Evolutionary conservation across 2,329 filamentous ascomycete genomes (phyloP).

Genomic region (Ceratocystis lukuohia): DNA sequence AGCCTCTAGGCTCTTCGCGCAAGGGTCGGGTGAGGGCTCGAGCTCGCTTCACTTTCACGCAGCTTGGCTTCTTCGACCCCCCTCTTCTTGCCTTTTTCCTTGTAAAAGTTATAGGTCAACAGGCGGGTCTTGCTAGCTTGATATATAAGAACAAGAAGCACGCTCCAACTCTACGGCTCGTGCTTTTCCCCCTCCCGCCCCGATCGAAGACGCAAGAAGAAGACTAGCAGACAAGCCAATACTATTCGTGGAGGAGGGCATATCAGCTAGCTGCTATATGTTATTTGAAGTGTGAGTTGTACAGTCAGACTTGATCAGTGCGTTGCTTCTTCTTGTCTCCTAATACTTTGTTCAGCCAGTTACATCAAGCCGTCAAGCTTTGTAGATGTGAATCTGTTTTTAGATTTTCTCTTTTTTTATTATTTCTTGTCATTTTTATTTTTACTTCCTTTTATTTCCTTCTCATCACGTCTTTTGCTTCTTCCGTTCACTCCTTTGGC

Average conservation of each 20-base stretch:
- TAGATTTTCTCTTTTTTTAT: background rate
- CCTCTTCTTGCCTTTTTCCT: background rate
- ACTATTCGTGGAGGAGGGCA: conserved; percentile 2
- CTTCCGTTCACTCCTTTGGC: background rate
- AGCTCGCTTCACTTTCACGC: background rate
- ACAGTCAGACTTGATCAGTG: conserved; percentile 3
- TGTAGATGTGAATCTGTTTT: conserved; percentile 8
- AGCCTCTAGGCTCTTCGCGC: background rate
- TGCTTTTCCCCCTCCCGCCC: background rate
- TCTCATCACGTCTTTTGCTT: background rate
- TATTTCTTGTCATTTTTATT: background rate
- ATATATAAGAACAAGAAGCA: conserved; percentile 8
- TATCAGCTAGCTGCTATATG: conserved; percentile 7
- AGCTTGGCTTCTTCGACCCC: background rate
- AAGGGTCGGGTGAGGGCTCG: conserved; percentile 7
- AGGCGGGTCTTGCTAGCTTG: background rate
- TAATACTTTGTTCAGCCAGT: background rate
- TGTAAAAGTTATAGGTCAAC: background rate
- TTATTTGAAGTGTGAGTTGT: conserved; percentile 4
- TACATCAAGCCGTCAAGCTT: background rate
- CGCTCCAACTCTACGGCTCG: conserved; percentile 3
- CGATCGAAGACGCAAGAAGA: background rate
- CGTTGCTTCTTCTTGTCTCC: background rate
- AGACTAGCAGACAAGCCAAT: conserved; percentile 6
- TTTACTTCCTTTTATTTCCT: conserved; percentile 1